Base-by-base conservation (phyloP, 169 alveolate species). In the Fabrea salina region DNA sequence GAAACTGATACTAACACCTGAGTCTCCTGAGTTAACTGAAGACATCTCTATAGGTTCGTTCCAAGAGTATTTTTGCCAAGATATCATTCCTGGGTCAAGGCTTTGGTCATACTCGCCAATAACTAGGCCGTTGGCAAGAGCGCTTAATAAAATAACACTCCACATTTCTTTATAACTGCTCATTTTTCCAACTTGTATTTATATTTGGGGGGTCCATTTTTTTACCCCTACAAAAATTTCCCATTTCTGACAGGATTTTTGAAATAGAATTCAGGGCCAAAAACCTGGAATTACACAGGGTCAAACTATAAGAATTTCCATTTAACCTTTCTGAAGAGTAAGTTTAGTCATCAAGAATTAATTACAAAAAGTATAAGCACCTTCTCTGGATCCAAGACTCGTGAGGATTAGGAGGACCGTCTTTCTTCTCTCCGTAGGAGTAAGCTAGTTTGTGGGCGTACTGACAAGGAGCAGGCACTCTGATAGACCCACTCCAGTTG, bases 401-500 rank as follows among this genome's bases (percentile, higher is more conserved):
- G 30, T 56, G 67, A 56, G 67, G 67, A 16, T n/a, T 16, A 1
- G 67, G 67, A n/a, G 67, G 67, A 16, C 67, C 67, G 11, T 56
- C n/a, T 16, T 56, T 16, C 30, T 35, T 56, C 30, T 56, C 67
- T 56, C 67, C 67, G 30, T 56, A 56, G 30, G 13, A 43, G 41
- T 41, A 67, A 13, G 86, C 86, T 6, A 86, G 43, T 25, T 74
- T 85, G 44, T 85, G 91, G 5, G 91, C 91, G 72, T 81, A 85
- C 88, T 66, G 59, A 72, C 84, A 67, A 6, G 91, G 91, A 30
- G 88, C 87, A 30, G 91, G 91, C 1, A 80, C 82, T 75, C 80
- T 80, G 3, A 85, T 82, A 3, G 86, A 71, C 37, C 91, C 91
- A 41, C 32, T 54, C 84, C 87, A 76, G 49, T 85, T 85, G 59